Conservation (phyloP, 768 basidiomycete species). For the Suillus occidentalis region DNA sequence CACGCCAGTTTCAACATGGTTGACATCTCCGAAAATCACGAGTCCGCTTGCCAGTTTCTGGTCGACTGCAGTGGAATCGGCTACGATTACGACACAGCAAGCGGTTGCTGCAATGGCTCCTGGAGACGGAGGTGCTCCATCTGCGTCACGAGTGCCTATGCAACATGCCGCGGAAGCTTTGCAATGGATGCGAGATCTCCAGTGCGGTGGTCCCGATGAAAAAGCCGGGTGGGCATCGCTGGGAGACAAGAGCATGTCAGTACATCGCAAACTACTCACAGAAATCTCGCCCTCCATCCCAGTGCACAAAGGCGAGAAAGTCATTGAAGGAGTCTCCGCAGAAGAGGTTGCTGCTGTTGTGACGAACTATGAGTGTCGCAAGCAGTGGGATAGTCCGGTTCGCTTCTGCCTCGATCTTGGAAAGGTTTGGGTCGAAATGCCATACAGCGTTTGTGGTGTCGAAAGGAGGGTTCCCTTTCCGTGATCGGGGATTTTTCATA, state of each 20-base stretch:
- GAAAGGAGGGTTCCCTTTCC: slow-evolving; percentile 86
- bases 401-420: slow-evolving; percentile 64
- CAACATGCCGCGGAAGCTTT: slow-evolving; percentile 83
- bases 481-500: slow-evolving; percentile 83
- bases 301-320: slow-evolving; percentile 84
- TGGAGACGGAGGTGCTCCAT: slow-evolving; percentile 43
- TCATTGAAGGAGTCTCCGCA: slow-evolving; percentile 90
- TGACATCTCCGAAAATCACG: slow-evolving; percentile 62
- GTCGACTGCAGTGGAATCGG: slow-evolving; percentile 73
- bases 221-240: slow-evolving; percentile 74
- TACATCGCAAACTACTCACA: slow-evolving; percentile 73
- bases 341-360: slow-evolving; percentile 85
- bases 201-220: slow-evolving; percentile 49
- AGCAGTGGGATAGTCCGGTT: slow-evolving; percentile 88
- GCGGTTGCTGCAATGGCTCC: slow-evolving; percentile 80
- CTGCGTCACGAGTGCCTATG: slow-evolving; percentile 67
- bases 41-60: slow-evolving; percentile 73
- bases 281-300: slow-evolving; percentile 80
- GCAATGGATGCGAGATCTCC: slow-evolving; percentile 73
- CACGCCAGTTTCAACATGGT: slow-evolving; percentile 34
- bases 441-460: slow-evolving; percentile 70
- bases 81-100: slow-evolving; percentile 69
- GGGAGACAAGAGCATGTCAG: slow-evolving; percentile 71
- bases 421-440: slow-evolving; percentile 75
- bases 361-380: slow-evolving; percentile 66